Evolutionary conservation across 2,329 filamentous ascomycete species (phyloP), one percentile per base, ranked within the genome.

Genomic region (Monilinia fructigena): DNA sequence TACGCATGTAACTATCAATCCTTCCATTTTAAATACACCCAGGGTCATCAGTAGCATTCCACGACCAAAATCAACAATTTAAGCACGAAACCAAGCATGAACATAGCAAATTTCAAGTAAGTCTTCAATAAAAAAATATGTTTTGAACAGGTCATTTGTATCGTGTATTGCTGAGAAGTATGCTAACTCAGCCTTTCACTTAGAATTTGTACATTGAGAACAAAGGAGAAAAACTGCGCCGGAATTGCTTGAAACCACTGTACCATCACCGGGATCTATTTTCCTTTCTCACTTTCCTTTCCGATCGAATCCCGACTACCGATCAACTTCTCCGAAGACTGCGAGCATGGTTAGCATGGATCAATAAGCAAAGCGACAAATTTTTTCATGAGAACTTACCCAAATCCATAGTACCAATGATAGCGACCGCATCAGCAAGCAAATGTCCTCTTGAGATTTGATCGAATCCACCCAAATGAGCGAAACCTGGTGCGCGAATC

Each of bases 401-500:
- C 77, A 95, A 80, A 86, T 93, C 90, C 90, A 93, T 93, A 63
- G 90, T 90, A 77, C 88, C 90, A 74, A 98, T 98, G 68, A 98
- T 93, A 58, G 95, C 96, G 60, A 99, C 95, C 35, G 94, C 95
- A 80, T 99, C 95, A 68, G 96, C 95, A 74, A 99, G 82, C 79
- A 99, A 81, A 81, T 99, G 96, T 42, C 95, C 95, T 80, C 91
- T 90, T 71, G 89, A 89, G 66, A 99, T 85, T 77, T 98, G 94
- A 78, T 99, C 95, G 78, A 99, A 97, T 72, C 92, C 94, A 75
- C 86, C 87, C 79, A 99, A 81, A 81, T 99, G 96, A 70, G 95
- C 95, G 76, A 99, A 99, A 69, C 95, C 95, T 67, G 95, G 95
- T 48, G 96, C 94, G 74, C 95, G 89, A 75, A 99, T 97, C 83